These are phyloP conservation scores for Helenozyma rhizophorensis DNA, from an alignment of 805 yeast species.

Conservation along the genomic window DNA sequence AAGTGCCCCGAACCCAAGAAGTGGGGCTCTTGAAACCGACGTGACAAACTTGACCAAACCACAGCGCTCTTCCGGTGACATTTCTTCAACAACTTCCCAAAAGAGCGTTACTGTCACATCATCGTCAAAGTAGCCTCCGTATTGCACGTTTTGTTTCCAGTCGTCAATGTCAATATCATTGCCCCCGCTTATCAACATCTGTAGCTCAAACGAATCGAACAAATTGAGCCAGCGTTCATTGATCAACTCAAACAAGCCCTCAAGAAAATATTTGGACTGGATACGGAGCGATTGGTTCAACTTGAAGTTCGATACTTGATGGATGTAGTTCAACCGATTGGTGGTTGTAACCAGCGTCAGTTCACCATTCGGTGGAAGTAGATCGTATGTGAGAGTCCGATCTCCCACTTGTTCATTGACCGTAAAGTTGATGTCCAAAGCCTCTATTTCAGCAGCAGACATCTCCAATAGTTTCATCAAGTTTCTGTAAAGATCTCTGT, in stretches of 20 bases:
- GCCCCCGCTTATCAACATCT: slow-evolving; percentile 70
- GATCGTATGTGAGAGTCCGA: slow-evolving; percentile 44
- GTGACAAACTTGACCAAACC: slow-evolving; percentile 84
- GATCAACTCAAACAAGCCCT: slow-evolving; percentile 68
- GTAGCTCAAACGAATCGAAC: slow-evolving; percentile 82
- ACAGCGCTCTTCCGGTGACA: slow-evolving; percentile 57
- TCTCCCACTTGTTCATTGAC: slow-evolving; percentile 45
- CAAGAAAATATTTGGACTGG: slow-evolving; percentile 60
- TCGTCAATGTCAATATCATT: slow-evolving; percentile 68
- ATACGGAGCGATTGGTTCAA: slow-evolving; percentile 57
- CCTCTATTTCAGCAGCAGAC: slow-evolving; percentile 51
- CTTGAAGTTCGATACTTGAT: slow-evolving; percentile 73
- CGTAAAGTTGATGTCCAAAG: slow-evolving; percentile 64
- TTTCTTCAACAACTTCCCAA: slow-evolving; percentile 74
- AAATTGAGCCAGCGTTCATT: slow-evolving; percentile 72
- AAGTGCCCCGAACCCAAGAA: slow-evolving; percentile 65
- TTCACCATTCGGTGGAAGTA: slow-evolving; percentile 57
- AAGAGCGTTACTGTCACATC: slow-evolving; percentile 61
- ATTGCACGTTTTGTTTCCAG: slow-evolving; percentile 55
- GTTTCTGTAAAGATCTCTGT: slow-evolving; percentile 59
- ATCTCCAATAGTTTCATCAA: slow-evolving; percentile 59
- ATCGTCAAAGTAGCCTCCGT: slow-evolving; percentile 46
- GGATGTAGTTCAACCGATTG: slow-evolving; percentile 70
- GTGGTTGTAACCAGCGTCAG: slow-evolving; percentile 48
- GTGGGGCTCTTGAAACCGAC: slow-evolving; percentile 86